Evolutionary conservation across 345 rosid genomes (phyloP), one percentile per base, ranked within the genome.

Genomic region (Leavenworthia alabamica): DNA sequence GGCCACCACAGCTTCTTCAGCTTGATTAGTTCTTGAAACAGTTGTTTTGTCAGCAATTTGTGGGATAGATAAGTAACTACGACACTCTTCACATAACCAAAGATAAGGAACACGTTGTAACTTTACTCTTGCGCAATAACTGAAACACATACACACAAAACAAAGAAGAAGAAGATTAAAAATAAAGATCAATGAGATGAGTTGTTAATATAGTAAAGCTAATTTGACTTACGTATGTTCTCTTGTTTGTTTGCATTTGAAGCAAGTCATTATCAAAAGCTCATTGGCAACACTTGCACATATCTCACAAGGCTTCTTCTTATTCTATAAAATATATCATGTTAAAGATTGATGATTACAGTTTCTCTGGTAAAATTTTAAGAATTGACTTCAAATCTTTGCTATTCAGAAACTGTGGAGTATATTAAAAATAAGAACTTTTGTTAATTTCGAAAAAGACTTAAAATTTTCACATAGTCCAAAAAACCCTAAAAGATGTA

Each of bases 71-170:
- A 28, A 52, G 10, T 24, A 12, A 33, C 6, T 2, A 53, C 72
- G 50, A 36, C 72, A 67, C 43, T n/a, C 52, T 67, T 67, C 72
- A 49, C 72, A 67, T 11, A 67, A 6, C 72, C 72, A 67, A 8
- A 58, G 15, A 47, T 7, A 26, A 49, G 52, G 72, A 14, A 58
- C 65, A 22, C 52, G 46, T 20, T 23, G 27, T 29, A 49, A 31
- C 1, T 20, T 5, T 11, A 49, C 36, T 52, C 33, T 67, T 0
- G 72, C 44, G 22, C 72, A 67, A 8, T 67, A 67, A 16, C 72
- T 67, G 35, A 41, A 49, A 57, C 19, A 54, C 27, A 11, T 14
- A 20, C n/a, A n/a, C n/a, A n/a, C n/a, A 27, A 2, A 49, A 53
- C 16, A 10, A 54, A 26, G 24, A 42, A 40, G 12, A 19, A 15